Evolutionary conservation across 139 green algal genomes (phyloP), one percentile per base, ranked within the genome.

Genomic region (Ettlia oleoabundans): DNA sequence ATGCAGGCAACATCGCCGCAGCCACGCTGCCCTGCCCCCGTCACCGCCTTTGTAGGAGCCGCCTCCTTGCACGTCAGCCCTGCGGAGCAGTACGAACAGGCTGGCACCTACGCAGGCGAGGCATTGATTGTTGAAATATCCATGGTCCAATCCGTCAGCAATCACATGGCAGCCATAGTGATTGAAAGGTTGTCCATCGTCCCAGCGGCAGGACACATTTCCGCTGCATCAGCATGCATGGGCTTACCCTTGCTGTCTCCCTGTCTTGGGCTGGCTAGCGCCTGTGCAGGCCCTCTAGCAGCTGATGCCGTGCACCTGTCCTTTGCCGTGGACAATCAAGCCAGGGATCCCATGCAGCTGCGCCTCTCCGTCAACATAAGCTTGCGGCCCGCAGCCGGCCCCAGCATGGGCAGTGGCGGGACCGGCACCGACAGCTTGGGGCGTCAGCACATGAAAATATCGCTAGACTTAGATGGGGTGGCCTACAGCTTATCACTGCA

Each of bases 291-390:
- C 30, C 47, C 71, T 18, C 13, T 78, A 2, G 71, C 32, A 2
- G 26, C 30, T 32, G 71, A 66, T 5, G 71, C 47, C 2, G 3
- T 65, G 47, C 47, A 66, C 43, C 43, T 63, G n/a, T 41, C 70
- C 2, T 77, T 78, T 43, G 30, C 71, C 15, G 30, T 41, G 30
- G 51, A 52, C 47, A 19, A 33, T 6, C 19, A 32, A 33, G 19
- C 7, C 8, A 7, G 22, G 4, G 71, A 65, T n/a, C 71, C 71
- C 43, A 78, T 65, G 71, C 47, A 78, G 71, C 71, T 78, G 47
- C 71, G 47, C 71, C 47, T 78, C 24, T 4, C 5, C 3, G 71
- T 78, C 10, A 7, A 52, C 8, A 24, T 47, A 7, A 24, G 28
- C 24, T 32, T 43, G 15, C 41, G 18, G 4, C 21, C 42, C 2